Evolutionary conservation across 1,284 basidiomycete genomes (phyloP).

Genomic region (Ganoderma meredithae): DNA sequence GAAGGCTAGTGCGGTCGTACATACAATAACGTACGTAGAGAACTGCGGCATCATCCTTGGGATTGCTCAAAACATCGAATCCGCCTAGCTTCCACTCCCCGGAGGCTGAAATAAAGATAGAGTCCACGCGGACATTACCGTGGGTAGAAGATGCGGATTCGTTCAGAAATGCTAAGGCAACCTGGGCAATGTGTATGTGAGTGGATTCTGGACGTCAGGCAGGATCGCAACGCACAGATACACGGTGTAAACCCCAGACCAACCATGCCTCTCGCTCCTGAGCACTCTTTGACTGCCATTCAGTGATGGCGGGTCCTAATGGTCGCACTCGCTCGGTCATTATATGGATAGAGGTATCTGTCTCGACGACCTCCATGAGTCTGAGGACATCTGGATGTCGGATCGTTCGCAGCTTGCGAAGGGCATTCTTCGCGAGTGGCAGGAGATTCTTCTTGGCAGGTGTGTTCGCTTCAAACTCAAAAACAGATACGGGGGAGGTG

Average conservation of each 20-base stretch:
- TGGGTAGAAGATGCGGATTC: conserved; percentile 88
- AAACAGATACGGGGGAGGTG: conserved; percentile 82
- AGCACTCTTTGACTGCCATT: conserved; percentile 67
- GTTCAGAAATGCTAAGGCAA: conserved; percentile 92
- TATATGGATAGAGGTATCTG: conserved; percentile 88
- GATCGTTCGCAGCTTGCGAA: conserved; percentile 90
- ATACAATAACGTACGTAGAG: conserved; percentile 75
- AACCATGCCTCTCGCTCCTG: conserved; percentile 88
- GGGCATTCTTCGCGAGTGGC: conserved; percentile 88
- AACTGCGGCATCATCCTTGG: conserved; percentile 78
- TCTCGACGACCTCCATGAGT: conserved; percentile 93
- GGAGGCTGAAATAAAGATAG: conserved; percentile 89
- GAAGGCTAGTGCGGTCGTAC: conserved; percentile 26
- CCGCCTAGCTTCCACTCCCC: conserved; percentile 98
- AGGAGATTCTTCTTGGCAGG: conserved; percentile 64
- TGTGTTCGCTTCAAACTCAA: conserved; percentile 85
- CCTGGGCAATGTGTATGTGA: conserved; percentile 51
- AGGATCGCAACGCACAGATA: conserved; percentile 74
- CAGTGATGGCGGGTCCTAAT: conserved; percentile 68
- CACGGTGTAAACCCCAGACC: conserved; percentile 91
- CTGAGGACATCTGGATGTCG: conserved; percentile 96
- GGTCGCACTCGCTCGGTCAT: conserved; percentile 94
- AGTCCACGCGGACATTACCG: conserved; percentile 81
- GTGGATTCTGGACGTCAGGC: neutral
- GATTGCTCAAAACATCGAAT: conserved; percentile 89